Percentiles rank a stretch among this genome's conserved stretches.
phyloP scores from a whole-genome alignment of 495 filamentous ascomycete genomes.

The Tuber microsphaerosporum region DNA sequence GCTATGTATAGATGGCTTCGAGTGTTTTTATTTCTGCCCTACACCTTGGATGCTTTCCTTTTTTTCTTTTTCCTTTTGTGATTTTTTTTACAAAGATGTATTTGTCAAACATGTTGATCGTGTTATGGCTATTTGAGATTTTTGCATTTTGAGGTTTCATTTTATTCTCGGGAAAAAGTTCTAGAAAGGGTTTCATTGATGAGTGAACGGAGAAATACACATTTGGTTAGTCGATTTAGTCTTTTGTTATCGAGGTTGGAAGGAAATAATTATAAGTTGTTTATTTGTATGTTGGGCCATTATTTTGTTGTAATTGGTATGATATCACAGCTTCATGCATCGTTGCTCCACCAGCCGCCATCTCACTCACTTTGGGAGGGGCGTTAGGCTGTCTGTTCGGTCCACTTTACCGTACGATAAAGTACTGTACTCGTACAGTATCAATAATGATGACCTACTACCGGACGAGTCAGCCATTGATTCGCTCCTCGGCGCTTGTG shows the following conservation, averaged over 20 bases:
- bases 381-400: not conserved
- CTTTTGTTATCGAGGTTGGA: not conserved
- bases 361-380: not conserved
- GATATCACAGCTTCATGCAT: not conserved
- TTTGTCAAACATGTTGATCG: slow-evolving; percentile 13
- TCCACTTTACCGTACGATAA: not conserved
- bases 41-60: not conserved
- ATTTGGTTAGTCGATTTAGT: not conserved
- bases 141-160: slow-evolving; percentile 33
- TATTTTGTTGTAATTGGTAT: not conserved
- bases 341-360: not conserved
- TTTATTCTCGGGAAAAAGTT: slow-evolving; percentile 30
- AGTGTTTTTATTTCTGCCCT: slow-evolving; percentile 8
- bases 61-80: not conserved
- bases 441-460: not conserved
- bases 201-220: slow-evolving; percentile 2
- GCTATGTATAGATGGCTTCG: slow-evolving; percentile 16
- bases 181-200: slow-evolving; percentile 28
- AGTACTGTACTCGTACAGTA: too few species aligned
- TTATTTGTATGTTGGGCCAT: slow-evolving; percentile 1
- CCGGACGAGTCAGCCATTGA: not conserved
- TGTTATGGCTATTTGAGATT: slow-evolving; percentile 10
- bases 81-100: not conserved
- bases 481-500: not conserved
- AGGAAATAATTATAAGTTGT: not conserved